Evolutionary conservation across 1,139 yeast species (phyloP).

Genomic region (Ogataea hybrid): DNA sequence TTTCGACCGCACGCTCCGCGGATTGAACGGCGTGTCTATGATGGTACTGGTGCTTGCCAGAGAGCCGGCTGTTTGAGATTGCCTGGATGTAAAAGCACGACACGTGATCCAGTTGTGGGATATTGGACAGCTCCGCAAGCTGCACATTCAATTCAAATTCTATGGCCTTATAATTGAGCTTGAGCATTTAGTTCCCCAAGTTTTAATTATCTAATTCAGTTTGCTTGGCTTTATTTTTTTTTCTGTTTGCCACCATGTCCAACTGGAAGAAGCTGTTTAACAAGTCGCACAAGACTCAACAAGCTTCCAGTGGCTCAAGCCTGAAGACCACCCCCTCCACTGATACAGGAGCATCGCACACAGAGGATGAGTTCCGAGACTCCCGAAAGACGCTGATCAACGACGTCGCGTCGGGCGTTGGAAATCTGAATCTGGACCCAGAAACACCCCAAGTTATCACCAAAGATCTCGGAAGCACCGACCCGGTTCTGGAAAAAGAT

Average conservation of each 20-base stretch:
- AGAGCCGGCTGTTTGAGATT: slow-evolving; percentile 35
- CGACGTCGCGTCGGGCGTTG: slow-evolving; percentile 17
- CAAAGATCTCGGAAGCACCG: slow-evolving; percentile 29
- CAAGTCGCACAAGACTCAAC: slow-evolving; percentile 17
- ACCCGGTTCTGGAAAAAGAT: slow-evolving; percentile 29
- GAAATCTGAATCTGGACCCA: slow-evolving; percentile 11
- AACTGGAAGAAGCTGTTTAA: slow-evolving; percentile 32
- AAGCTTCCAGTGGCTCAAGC: slow-evolving; percentile 12
- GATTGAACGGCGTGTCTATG: slow-evolving; percentile 41
- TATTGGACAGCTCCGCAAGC: slow-evolving; percentile 70
- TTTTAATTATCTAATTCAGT: neutral
- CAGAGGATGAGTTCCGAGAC: slow-evolving; percentile 18
- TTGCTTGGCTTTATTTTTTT: slow-evolving; percentile 4
- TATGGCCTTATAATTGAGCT: slow-evolving; percentile 16
- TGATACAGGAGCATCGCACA: slow-evolving; percentile 11
- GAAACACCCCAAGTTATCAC: slow-evolving; percentile 24
- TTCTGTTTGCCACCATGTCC: slow-evolving; percentile 24
- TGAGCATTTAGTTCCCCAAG: slow-evolving; percentile 11
- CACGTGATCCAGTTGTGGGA: slow-evolving; percentile 73
- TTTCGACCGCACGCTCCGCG: slow-evolving; percentile 40
- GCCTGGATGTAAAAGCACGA: slow-evolving; percentile 54
- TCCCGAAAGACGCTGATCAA: slow-evolving; percentile 26
- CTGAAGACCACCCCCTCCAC: slow-evolving; percentile 8
- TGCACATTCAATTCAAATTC: slow-evolving; percentile 59
- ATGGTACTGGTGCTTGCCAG: slow-evolving; percentile 37